These are phyloP conservation scores for Pyrenochaeta sp. DNA, from an alignment of 2,329 filamentous ascomycete species.

Conservation along the genomic window DNA sequence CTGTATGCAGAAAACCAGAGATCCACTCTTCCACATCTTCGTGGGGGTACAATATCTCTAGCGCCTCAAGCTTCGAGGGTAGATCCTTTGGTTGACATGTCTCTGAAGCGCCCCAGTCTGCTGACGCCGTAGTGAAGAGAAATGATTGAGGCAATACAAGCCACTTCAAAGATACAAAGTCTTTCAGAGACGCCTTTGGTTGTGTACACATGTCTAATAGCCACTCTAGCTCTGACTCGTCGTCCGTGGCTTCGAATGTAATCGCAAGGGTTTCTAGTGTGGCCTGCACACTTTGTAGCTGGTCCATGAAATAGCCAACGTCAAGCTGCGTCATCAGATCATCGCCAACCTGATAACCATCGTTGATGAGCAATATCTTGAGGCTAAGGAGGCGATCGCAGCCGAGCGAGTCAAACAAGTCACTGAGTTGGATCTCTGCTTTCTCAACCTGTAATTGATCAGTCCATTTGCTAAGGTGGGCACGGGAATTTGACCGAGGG, in stretches of 20 bases:
- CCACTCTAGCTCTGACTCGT: constrained; percentile 22
- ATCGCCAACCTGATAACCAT: constrained; percentile 24
- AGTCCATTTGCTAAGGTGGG: background rate
- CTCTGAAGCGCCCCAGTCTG: background rate
- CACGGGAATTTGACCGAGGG: background rate
- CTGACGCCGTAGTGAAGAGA: constrained; percentile 9
- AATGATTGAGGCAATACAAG: constrained; percentile 28
- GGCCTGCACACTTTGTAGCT: constrained; percentile 16
- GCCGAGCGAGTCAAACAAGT: constrained; percentile 30
- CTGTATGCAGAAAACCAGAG: constrained; percentile 1
- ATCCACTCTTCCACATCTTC: constrained; percentile 16
- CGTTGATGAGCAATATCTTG: constrained; percentile 24
- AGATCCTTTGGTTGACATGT: constrained; percentile 12
- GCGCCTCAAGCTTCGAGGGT: constrained; percentile 21
- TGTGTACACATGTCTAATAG: constrained; percentile 17
- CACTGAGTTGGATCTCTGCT: constrained; percentile 22
- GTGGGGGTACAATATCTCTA: constrained; percentile 26
- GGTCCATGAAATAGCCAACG: constrained; percentile 24
- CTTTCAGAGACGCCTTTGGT: constrained; percentile 13
- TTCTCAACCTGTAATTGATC: constrained; percentile 10
- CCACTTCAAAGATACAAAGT: constrained; percentile 16
- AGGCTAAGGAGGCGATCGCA: constrained; percentile 22
- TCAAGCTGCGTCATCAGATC: constrained; percentile 18
- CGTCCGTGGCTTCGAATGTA: constrained; percentile 19
- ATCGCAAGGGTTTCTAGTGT: constrained; percentile 21